Evolutionary conservation across 1,284 basidiomycete species (phyloP), one percentile per base, ranked within the genome.

Genomic region (Pseudozyma sp.): DNA sequence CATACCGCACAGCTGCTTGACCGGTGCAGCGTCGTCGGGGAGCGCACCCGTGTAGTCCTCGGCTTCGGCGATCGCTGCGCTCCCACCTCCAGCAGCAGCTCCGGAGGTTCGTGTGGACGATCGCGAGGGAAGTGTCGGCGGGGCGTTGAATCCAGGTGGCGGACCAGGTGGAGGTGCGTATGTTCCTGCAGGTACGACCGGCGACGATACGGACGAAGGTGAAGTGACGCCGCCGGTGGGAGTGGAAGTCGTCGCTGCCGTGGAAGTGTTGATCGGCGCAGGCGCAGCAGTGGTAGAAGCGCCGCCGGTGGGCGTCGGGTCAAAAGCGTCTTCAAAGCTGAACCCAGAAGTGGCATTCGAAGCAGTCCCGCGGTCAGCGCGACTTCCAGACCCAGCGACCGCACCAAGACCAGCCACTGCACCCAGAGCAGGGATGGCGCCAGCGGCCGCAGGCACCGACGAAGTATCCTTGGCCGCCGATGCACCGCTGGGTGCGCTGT

Each of bases 1-100:
- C 82, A 84, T 84, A 10, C 75, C 76, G 64, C 78, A 80, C 16
- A 84, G 65, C 59, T 83, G 81, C 51, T 78, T 77, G 43, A 83
- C 82, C 2, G 68, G 81, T 0, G 64, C 75, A 7, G 81, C 80
- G 33, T 84, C 82, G 58, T 80, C 81, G 4, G 81, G 68, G 1
- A 80, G 54, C 0, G 82, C 70, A n/a, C 74, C 75, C 2, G 79
- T 48, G 72, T 71, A 60, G 58, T 63, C 63, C n/a, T 54, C 55
- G 1, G 56, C 62, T 14, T 66, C 54, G 16, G 47, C 67, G 13
- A 42, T 61, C 14, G 64, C 57, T 11, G 17, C 42, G 9, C 44
- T 30, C 7, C 35, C 29, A 1, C 44, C 49, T 7, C 33, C 29
- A 8, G 37, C n/a, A n/a, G 10, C n/a, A 37, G 10, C 35, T 9